Evolutionary conservation across 1,139 yeast genomes (phyloP).

Genomic region (Yamadazyma diddensiae): DNA sequence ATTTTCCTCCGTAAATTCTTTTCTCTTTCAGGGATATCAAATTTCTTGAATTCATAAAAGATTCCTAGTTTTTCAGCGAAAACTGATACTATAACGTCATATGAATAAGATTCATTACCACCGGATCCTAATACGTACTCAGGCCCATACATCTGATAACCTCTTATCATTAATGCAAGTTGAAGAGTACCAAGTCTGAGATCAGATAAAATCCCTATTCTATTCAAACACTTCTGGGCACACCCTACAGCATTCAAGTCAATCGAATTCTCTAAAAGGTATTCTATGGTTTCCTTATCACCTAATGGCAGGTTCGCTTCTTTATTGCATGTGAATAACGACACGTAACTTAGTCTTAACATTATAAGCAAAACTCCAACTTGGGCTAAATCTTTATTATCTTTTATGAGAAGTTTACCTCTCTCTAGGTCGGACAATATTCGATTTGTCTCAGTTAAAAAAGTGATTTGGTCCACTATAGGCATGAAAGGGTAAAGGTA

Average conservation of each 20-base stretch:
- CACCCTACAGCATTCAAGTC: slow-evolving; percentile 32
- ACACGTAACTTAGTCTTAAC: slow-evolving; percentile 22
- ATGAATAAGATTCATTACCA: slow-evolving; percentile 16
- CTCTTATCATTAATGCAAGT: slow-evolving; percentile 36
- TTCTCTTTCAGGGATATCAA: neutral
- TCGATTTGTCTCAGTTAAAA: slow-evolving; percentile 10
- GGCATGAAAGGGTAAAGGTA: slow-evolving; percentile 48
- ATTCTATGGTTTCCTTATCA: neutral
- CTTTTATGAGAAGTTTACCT: neutral
- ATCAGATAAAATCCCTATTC: slow-evolving; percentile 19
- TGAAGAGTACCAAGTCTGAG: slow-evolving; percentile 49
- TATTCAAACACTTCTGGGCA: slow-evolving; percentile 33
- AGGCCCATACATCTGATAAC: slow-evolving; percentile 41
- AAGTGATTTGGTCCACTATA: slow-evolving; percentile 39
- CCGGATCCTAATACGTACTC: slow-evolving; percentile 37
- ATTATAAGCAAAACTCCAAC: slow-evolving; percentile 23
- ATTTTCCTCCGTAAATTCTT: slow-evolving; percentile 5
- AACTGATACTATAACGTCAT: slow-evolving; percentile 4
- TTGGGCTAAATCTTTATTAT: slow-evolving; percentile 20
- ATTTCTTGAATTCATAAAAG: slow-evolving; percentile 47
- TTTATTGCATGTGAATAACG: slow-evolving; percentile 11
- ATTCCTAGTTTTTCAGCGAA: slow-evolving; percentile 16
- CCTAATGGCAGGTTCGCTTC: neutral
- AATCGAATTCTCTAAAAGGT: slow-evolving; percentile 14
- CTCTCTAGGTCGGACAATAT: slow-evolving; percentile 1